A percentile compares a stretch with the other conserved stretches of the same genome.
Conservation (phyloP, 179 eudicot species). For the Amaranthus tricolor region DNA sequence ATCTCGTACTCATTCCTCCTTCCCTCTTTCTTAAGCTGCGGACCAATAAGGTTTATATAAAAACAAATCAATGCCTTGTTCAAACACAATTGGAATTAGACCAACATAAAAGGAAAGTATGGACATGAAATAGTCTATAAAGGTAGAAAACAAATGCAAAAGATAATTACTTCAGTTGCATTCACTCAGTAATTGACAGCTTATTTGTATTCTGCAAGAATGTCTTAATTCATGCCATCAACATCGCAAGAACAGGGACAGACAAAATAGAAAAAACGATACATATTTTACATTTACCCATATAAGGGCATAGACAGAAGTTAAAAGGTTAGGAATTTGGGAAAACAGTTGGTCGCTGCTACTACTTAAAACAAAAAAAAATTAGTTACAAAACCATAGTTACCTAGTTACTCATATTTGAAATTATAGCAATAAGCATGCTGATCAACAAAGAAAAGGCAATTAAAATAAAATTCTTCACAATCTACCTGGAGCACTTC, state of each 20-base stretch:
- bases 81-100: background rate
- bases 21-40: conserved; percentile 97
- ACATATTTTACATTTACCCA: background rate
- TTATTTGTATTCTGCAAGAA: background rate
- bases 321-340: background rate
- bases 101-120: background rate
- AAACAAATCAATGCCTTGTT: conserved; percentile 2
- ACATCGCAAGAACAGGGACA: background rate
- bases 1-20: conserved; percentile 98
- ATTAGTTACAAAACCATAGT: background rate
- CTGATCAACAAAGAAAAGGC: no score
- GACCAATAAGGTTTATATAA: conserved; percentile 12
- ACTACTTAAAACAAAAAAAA: background rate
- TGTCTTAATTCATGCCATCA: background rate
- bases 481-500: conserved; percentile 92
- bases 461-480: background rate
- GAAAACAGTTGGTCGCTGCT: background rate
- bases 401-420: background rate
- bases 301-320: background rate
- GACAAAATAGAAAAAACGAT: no score
- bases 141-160: background rate
- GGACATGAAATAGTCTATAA: background rate
- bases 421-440: background rate
- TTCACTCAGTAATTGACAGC: background rate
- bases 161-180: background rate